phyloP scores from a whole-genome alignment of 768 basidiomycete genomes.

The Lactarius indigo region DNA sequence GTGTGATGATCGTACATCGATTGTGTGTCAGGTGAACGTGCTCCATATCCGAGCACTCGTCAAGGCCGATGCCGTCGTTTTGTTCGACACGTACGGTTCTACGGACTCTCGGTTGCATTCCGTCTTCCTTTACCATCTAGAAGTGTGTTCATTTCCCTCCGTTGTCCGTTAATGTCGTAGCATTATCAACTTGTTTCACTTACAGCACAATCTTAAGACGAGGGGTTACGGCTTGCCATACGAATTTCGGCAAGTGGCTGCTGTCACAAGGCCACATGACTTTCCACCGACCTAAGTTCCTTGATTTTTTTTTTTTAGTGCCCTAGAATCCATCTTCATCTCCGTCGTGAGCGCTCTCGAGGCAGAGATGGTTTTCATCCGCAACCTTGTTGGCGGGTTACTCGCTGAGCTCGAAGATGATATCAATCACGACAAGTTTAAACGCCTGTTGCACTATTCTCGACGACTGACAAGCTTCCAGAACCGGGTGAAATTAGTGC shows the following conservation, averaged over 20 bases:
- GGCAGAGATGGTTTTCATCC: constrained; percentile 93
- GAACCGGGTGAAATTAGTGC: constrained; percentile 81
- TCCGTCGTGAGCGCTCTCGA: constrained; percentile 91
- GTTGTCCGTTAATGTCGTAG: constrained; percentile 21
- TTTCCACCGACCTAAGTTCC: constrained; percentile 15
- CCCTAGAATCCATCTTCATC: constrained; percentile 87
- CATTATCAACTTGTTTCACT: constrained; percentile 4
- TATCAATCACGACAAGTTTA: constrained; percentile 93
- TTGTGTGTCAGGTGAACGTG: constrained; percentile 67
- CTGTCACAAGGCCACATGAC: constrained; percentile 25
- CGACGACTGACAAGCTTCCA: constrained; percentile 85
- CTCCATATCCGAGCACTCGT: constrained; percentile 93
- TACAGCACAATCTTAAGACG: constrained; percentile 77
- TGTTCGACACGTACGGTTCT: constrained; percentile 91
- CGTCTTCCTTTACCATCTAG: constrained; percentile 83
- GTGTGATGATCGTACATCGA: constrained; percentile 12
- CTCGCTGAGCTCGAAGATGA: constrained; percentile 92
- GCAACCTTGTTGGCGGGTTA: constrained; percentile 84
- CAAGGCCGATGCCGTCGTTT: constrained; percentile 85
- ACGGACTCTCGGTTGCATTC: constrained; percentile 83
- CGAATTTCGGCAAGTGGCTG: constrained; percentile 68
- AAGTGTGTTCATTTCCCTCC: constrained; percentile 44
- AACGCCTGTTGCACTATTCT: constrained; percentile 87
- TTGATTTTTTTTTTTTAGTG: constrained; percentile 46
- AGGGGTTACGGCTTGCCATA: constrained; percentile 72